phyloP scores from a whole-genome alignment of 1,284 basidiomycete genomes.

The Golubevia pallescens region DNA sequence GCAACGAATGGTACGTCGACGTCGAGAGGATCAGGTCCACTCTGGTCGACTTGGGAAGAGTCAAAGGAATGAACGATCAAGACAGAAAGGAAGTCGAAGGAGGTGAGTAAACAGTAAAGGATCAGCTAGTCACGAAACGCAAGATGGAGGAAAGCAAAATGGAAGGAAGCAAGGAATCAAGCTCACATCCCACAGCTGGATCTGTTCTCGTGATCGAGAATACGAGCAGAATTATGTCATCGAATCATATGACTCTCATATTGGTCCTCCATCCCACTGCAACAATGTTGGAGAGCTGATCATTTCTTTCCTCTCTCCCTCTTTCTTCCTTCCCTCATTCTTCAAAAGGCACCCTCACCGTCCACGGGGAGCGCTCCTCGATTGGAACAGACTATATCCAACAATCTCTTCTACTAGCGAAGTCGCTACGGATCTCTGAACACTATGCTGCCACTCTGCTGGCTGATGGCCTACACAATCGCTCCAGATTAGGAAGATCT shows the following conservation, averaged over 20 bases:
- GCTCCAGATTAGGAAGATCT: constrained; percentile 47
- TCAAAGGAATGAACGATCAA: constrained; percentile 33
- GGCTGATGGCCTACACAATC: constrained; percentile 45
- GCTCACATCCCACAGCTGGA: background rate
- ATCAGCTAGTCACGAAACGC: no score
- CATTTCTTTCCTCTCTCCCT: background rate
- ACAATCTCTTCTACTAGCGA: constrained; percentile 46
- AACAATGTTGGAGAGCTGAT: background rate
- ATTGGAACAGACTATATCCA: constrained; percentile 58
- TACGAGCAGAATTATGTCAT: no score
- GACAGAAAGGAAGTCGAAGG: constrained; percentile 56
- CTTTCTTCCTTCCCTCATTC: background rate
- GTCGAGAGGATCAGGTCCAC: constrained; percentile 45
- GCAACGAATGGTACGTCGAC: constrained; percentile 54
- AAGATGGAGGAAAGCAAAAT: background rate
- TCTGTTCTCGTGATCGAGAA: no score
- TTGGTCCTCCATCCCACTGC: background rate
- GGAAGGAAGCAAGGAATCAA: background rate
- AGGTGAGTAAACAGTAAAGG: constrained; percentile 21
- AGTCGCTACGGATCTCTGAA: constrained; percentile 49
- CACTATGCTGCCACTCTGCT: constrained; percentile 57
- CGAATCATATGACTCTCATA: background rate
- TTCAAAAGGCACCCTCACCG: constrained; percentile 46
- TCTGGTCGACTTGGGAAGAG: constrained; percentile 44
- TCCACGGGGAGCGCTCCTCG: constrained; percentile 38